Evolutionary conservation across 2,329 filamentous ascomycete species (phyloP).

Genomic region (Paraphoma chrysanthemicola): DNA sequence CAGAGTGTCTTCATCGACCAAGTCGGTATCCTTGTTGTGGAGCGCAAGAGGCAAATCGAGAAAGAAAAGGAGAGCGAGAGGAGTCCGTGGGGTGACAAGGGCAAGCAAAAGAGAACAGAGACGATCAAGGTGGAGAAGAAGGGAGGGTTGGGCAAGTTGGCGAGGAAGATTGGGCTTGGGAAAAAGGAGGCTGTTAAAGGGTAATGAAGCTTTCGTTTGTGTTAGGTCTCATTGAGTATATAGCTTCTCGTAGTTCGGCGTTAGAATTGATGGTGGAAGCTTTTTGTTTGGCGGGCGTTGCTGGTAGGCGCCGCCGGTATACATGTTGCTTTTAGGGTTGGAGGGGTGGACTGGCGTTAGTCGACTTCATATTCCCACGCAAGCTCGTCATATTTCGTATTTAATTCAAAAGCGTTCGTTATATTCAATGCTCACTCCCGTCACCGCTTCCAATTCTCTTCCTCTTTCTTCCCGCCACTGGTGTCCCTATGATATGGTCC

Average conservation of each 20-base stretch:
- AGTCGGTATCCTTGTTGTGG: constrained; percentile 31
- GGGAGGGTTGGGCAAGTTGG: constrained; percentile 11
- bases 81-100: constrained; percentile 42
- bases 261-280: neutral
- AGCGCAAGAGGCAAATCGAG: constrained; percentile 35
- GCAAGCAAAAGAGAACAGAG: constrained; percentile 16
- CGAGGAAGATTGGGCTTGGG: constrained; percentile 30
- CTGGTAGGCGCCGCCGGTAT: constrained; percentile 2
- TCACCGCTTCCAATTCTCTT: neutral
- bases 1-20: constrained; percentile 40
- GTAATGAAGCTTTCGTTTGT: neutral
- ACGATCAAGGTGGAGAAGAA: constrained; percentile 13
- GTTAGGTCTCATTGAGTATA: neutral
- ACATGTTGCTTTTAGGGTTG: neutral
- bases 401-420: neutral
- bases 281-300: constrained; percentile 7
- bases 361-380: neutral
- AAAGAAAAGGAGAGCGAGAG: constrained; percentile 26
- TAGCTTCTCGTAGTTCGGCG: neutral
- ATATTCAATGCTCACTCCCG: neutral
- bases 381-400: neutral
- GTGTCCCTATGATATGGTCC: too few relatives aligned
- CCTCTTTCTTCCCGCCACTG: neutral
- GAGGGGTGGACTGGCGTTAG: neutral
- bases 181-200: constrained; percentile 20